Conservation (phyloP, 106 monocot genomes). For the Dactylorhiza incarnata region DNA sequence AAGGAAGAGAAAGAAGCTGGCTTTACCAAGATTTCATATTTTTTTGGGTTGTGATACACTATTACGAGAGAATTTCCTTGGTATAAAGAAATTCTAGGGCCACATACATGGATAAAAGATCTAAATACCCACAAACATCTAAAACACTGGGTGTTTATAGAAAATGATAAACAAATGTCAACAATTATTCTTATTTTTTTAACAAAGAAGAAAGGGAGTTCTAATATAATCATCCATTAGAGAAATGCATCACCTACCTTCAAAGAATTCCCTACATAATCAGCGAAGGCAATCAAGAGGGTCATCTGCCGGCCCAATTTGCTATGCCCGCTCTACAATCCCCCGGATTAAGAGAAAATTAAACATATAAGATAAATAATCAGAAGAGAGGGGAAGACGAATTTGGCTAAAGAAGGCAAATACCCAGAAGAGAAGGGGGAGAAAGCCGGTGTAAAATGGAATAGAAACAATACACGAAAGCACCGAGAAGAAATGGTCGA, state of each 20-base stretch:
- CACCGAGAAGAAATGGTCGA: constrained; percentile 73
- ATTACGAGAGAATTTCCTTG: too few relatives aligned
- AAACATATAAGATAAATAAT: neutral
- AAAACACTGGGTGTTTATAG: neutral
- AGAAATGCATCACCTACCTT: constrained; percentile 65
- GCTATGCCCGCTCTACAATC: constrained; percentile 74
- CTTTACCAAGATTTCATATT: too few relatives aligned
- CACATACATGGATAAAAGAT: too few relatives aligned
- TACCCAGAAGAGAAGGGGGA: constrained; percentile 95
- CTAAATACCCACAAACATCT: too few relatives aligned
- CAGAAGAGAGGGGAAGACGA: neutral
- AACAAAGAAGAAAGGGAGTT: too few relatives aligned
- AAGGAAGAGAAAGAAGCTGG: too few relatives aligned
- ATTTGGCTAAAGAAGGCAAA: too few relatives aligned
- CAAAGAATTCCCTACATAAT: constrained; percentile 68
- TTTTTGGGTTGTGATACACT: too few relatives aligned
- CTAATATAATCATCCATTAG: too few relatives aligned
- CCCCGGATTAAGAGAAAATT: constrained; percentile 4
- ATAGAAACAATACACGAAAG: constrained; percentile 80
- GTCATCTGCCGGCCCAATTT: constrained; percentile 79
- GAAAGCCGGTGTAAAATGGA: constrained; percentile 90
- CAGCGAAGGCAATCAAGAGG: constrained; percentile 81
- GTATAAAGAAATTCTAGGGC: too few relatives aligned
- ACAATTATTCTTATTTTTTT: too few relatives aligned
- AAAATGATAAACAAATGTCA: neutral